Evolutionary conservation across 768 basidiomycete genomes (phyloP), one percentile per base, ranked within the genome.

Genomic region (Amanita rimosa): DNA sequence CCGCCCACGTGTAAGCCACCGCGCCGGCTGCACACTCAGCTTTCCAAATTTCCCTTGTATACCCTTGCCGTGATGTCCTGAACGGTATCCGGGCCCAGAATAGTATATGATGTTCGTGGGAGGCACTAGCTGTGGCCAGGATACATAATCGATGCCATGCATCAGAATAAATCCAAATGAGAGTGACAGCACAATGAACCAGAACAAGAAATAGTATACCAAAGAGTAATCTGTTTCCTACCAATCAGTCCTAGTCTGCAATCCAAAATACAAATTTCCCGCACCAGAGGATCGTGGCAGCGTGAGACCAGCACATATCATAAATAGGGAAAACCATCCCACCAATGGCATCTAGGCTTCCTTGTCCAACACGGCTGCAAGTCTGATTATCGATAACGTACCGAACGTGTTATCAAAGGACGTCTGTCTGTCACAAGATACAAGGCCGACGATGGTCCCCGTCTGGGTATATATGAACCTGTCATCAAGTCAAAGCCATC

Each of bases 401-500:
- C 93, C 33, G 90, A 81, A 60, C 89, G 85, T 56, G 83, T 81
- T 47, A 86, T 60, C 53, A 95, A 64, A n/a, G 94, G 89, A 46
- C 93, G 75, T 41, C 73, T 69, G 60, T 97, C 93, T 14, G 78
- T 70, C 41, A 95, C 69, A 52, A 91, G 69, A 52, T 85, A 83
- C 54, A 83, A 64, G 9, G 84, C 71, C 8, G 81, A 76, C 34
- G 81, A 70, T 16, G 84, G 83, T 33, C 78, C 83, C 56, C 78
- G 82, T 53, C 79, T 75, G n/a, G 94, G 88, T 29, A 81, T 72
- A 90, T 93, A 99, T 6, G 75, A 72, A 3, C 96, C 96, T 19
- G 93, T 93, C 52, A 99, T 72, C 50, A 99, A 73, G 62, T 99
- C 96, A 60, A 87, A 96, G 7, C 88, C 92, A 65, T 99, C 96